These are phyloP conservation scores for Pseudogymnoascus sp. DNA, from an alignment of 2,329 filamentous ascomycete genomes.

Conservation along the genomic window DNA sequence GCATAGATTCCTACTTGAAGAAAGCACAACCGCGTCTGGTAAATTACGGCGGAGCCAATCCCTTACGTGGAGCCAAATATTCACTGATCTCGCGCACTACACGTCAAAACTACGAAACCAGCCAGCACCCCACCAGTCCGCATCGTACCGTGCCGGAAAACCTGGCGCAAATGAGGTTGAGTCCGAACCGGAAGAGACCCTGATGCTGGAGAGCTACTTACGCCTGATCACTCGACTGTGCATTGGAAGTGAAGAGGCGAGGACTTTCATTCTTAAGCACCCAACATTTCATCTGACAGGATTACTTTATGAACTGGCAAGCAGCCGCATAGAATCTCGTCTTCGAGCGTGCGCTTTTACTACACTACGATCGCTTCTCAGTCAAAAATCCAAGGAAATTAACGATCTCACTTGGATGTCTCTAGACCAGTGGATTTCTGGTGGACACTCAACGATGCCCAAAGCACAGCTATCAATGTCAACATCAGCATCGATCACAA, in stretches of 20 bases:
- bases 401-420: slow-evolving; percentile 71
- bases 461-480: slow-evolving; percentile 25
- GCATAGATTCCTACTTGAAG: slow-evolving; percentile 84
- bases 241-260: slow-evolving; percentile 62
- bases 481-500: slow-evolving; percentile 39
- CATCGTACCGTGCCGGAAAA: slow-evolving; percentile 52
- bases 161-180: slow-evolving; percentile 62
- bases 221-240: slow-evolving; percentile 79
- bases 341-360: slow-evolving; percentile 79
- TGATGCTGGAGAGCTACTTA: slow-evolving; percentile 94
- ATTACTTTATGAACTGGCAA: slow-evolving; percentile 71
- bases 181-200: slow-evolving; percentile 81
- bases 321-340: slow-evolving; percentile 66
- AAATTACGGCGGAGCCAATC: slow-evolving; percentile 78
- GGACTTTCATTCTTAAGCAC: slow-evolving; percentile 64
- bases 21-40: slow-evolving; percentile 63
- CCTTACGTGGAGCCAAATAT: slow-evolving; percentile 88
- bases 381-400: slow-evolving; percentile 60
- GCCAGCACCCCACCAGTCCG: slow-evolving; percentile 47
- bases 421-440: slow-evolving; percentile 73
- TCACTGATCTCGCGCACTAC: slow-evolving; percentile 82
- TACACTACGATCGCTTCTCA: slow-evolving; percentile 67
- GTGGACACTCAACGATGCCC: slow-evolving; percentile 41
- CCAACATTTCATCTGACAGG: slow-evolving; percentile 61
- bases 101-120: slow-evolving; percentile 70